phyloP scores from a whole-genome alignment of 176 grass and related monocot species.

The Pontederia crassipes region DNA sequence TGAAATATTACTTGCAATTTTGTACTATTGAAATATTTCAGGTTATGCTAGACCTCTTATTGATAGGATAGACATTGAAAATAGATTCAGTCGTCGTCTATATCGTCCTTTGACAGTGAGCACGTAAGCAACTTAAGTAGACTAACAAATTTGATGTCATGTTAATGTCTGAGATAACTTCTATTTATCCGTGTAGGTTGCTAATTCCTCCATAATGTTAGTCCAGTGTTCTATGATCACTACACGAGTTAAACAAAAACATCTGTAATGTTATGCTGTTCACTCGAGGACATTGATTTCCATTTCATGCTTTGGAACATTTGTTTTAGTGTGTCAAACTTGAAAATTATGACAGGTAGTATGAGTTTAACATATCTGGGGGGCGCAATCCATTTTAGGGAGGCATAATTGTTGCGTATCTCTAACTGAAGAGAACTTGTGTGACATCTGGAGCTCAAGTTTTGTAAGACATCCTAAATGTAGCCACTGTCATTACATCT shows the following conservation, averaged over 20 bases:
- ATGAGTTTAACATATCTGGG: no score
- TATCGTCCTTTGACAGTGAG: constrained; percentile 88
- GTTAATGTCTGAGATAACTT: neutral
- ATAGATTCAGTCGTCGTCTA: constrained; percentile 70
- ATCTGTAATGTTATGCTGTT: neutral
- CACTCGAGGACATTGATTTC: neutral
- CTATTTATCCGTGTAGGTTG: neutral
- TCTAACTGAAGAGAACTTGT: no score
- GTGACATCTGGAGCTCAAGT: no score
- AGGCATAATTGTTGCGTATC: no score
- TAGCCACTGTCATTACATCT: no score
- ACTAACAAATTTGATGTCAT: neutral
- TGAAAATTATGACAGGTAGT: no score
- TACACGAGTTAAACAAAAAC: neutral
- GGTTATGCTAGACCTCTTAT: constrained; percentile 96
- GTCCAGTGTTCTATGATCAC: neutral
- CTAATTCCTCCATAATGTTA: neutral
- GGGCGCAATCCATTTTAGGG: no score
- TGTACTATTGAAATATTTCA: constrained; percentile 29
- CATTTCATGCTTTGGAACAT: neutral
- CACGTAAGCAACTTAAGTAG: constrained; percentile 44
- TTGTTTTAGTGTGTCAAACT: neutral
- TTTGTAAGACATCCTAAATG: no score
- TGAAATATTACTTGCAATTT: neutral
- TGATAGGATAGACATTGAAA: constrained; percentile 86